phyloP scores from a whole-genome alignment of 148 eudicot species.

The Hydrangea macrophylla region DNA sequence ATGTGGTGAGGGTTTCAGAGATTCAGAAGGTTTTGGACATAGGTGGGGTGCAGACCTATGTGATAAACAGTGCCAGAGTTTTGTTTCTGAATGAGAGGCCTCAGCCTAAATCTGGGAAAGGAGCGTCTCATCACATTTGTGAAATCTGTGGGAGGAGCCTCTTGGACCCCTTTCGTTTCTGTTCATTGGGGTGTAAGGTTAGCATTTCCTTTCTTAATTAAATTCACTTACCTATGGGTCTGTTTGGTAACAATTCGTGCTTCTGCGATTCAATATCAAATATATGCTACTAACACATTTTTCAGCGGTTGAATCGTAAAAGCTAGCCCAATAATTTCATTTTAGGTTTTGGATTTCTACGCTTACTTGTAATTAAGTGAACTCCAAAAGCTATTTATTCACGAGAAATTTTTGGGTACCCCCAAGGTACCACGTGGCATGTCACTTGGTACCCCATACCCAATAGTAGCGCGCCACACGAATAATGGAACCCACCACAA shows the following conservation, averaged over 20 bases:
- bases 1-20: constrained; percentile 89
- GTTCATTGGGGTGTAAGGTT: constrained; percentile 83
- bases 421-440: too few species aligned
- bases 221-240: not conserved
- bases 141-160: constrained; percentile 88
- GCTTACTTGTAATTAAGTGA: too few species aligned
- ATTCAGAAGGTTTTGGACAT: constrained; percentile 64
- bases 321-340: too few species aligned
- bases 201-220: not conserved
- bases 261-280: not conserved
- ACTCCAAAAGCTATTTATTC: too few species aligned
- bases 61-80: constrained; percentile 90
- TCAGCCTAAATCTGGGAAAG: constrained; percentile 71
- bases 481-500: too few species aligned
- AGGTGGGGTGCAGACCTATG: constrained; percentile 85
- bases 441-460: too few species aligned
- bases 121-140: constrained; percentile 78
- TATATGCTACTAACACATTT: constrained; percentile 27
- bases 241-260: too few species aligned
- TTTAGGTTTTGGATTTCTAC: too few species aligned
- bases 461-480: too few species aligned
- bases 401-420: too few species aligned
- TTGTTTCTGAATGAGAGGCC: constrained; percentile 91
- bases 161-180: constrained; percentile 72
- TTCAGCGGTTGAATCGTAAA: too few species aligned